Percentiles rank a stretch among this genome's conserved stretches.
These are phyloP conservation scores for Aspergillus baeticus DNA, from an alignment of 495 filamentous ascomycete species.

Conservation along the genomic window DNA sequence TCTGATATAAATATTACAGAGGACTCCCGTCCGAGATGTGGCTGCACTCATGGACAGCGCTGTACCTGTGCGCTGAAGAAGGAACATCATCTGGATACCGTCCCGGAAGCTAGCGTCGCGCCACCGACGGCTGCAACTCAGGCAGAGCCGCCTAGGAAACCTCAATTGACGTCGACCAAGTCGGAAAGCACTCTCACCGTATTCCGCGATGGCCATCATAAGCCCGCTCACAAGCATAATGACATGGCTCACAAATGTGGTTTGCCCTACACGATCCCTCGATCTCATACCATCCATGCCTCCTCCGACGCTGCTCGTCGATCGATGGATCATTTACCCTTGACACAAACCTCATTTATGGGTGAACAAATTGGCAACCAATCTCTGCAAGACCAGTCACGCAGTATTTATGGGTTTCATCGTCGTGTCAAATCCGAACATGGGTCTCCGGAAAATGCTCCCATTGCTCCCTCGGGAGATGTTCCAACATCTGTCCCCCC, in stretches of 20 bases:
- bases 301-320: conserved; percentile 56
- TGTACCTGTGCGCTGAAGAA: conserved; percentile 94
- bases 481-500: conserved; percentile 62
- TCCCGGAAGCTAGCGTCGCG: conserved; percentile 58
- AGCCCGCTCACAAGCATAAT: conserved; percentile 86
- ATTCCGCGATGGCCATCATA: conserved; percentile 92
- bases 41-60: conserved; percentile 86
- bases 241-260: conserved; percentile 81
- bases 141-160: conserved; percentile 55
- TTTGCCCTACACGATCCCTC: conserved; percentile 75
- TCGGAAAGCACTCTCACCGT: conserved; percentile 83
- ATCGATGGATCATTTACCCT: conserved; percentile 67
- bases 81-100: conserved; percentile 74
- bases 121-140: conserved; percentile 40
- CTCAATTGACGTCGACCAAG: conserved; percentile 75
- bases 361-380: conserved; percentile 36
- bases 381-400: conserved; percentile 28
- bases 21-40: conserved; percentile 69
- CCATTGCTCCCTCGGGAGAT: conserved; percentile 54
- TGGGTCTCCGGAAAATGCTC: conserved; percentile 63
- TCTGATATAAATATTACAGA: conserved; percentile 44
- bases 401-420: conserved; percentile 45
- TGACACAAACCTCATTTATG: conserved; percentile 44
- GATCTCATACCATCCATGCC: conserved; percentile 69
- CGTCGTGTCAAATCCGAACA: conserved; percentile 68